Conservation (phyloP, 495 filamentous ascomycete genomes). For the Pseudomonodictys pantanalensis region DNA sequence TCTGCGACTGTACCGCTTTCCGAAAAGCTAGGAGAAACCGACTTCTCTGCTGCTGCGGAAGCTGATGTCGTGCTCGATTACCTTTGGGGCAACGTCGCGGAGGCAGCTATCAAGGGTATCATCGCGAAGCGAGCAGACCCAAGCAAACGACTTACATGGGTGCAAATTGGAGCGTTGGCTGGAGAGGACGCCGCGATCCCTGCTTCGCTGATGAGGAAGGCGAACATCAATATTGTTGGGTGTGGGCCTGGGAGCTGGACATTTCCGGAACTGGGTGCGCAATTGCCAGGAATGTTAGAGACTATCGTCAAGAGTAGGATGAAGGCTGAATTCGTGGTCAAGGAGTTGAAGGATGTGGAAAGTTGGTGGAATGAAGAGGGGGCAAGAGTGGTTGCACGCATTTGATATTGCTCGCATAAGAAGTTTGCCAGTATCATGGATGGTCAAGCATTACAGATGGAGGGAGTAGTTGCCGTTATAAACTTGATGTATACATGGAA, state of each 20-base stretch:
- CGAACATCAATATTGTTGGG: constrained; percentile 34
- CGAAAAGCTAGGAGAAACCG: constrained; percentile 42
- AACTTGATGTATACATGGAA: too few relatives aligned
- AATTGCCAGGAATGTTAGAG: constrained; percentile 31
- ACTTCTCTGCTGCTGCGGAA: constrained; percentile 38
- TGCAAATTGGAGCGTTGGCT: constrained; percentile 32
- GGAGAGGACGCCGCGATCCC: constrained; percentile 21
- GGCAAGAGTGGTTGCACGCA: constrained; percentile 14
- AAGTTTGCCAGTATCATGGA: too few relatives aligned
- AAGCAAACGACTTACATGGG: constrained; percentile 26
- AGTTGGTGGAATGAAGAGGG: constrained; percentile 28
- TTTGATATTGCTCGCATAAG: too few relatives aligned
- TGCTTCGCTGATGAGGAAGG: constrained; percentile 26
- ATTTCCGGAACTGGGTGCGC: constrained; percentile 24
- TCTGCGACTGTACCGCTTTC: constrained; percentile 42
- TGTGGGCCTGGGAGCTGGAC: constrained; percentile 35
- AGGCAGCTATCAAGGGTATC: constrained; percentile 22
- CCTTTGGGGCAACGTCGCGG: constrained; percentile 30
- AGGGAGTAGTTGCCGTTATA: too few relatives aligned
- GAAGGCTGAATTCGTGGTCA: constrained; percentile 17
- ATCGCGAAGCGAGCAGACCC: constrained; percentile 4
- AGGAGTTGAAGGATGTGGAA: constrained; percentile 34
- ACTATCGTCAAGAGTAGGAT: constrained; percentile 21
- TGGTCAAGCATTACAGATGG: too few relatives aligned
- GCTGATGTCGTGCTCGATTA: constrained; percentile 40